Percentiles rank a stretch among this genome's conserved stretches.
Conservation (phyloP, 805 yeast genomes). For the Cyberlindnera mississippiensis region DNA sequence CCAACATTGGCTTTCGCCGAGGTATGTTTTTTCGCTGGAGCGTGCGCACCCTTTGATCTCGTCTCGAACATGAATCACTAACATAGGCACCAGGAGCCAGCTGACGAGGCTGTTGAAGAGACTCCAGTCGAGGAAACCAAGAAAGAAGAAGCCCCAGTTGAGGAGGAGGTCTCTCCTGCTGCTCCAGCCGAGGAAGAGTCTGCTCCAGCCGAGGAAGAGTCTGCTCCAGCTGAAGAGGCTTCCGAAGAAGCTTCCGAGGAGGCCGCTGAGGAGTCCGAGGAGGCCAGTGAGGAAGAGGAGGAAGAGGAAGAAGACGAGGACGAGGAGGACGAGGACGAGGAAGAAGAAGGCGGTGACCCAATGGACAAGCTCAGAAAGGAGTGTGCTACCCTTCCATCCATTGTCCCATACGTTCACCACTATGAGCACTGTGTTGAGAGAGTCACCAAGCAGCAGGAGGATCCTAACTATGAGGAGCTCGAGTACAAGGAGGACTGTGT, state of each 20-base stretch:
- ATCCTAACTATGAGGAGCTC: conserved; percentile 74
- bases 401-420: conserved; percentile 78
- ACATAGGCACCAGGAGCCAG: conserved; percentile 9
- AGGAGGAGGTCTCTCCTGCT: background rate
- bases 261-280: conserved; percentile 13
- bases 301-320: conserved; percentile 47
- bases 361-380: conserved; percentile 62
- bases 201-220: conserved; percentile 11
- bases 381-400: conserved; percentile 63
- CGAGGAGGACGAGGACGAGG: conserved; percentile 66
- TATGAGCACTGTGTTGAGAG: conserved; percentile 93
- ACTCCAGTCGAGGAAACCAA: conserved; percentile 3
- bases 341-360: conserved; percentile 66
- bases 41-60: background rate
- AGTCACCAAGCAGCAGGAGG: conserved; percentile 83
- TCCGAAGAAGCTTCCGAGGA: conserved; percentile 9
- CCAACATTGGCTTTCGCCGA: conserved; percentile 85
- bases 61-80: conserved; percentile 4
- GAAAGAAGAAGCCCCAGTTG: background rate
- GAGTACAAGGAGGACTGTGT: conserved; percentile 94
- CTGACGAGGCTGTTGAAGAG: conserved; percentile 8
- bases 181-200: conserved; percentile 11
- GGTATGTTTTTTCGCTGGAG: conserved; percentile 9
- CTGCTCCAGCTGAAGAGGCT: conserved; percentile 11
- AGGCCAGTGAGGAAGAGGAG: conserved; percentile 22